Evolutionary conservation across 2,329 filamentous ascomycete species (phyloP).

Genomic region (Diaporthe sp.): DNA sequence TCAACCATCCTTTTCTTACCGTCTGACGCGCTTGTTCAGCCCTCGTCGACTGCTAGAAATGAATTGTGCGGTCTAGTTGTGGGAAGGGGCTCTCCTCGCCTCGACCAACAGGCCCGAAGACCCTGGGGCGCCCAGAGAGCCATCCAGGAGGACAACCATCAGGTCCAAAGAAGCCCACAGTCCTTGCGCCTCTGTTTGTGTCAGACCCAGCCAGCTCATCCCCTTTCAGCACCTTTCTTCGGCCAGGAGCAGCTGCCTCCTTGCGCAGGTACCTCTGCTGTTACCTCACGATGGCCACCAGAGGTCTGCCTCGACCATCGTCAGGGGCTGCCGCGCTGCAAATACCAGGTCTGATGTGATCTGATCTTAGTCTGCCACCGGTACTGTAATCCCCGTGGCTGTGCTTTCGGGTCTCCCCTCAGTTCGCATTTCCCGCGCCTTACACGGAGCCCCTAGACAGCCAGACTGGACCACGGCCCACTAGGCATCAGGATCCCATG

Average conservation of each 20-base stretch:
- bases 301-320: conserved; percentile 1
- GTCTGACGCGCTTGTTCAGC: background rate
- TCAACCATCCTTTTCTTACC: background rate
- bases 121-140: background rate
- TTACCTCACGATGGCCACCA: conserved; percentile 4
- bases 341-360: conserved; percentile 10
- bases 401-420: conserved; percentile 31
- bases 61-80: background rate
- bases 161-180: background rate
- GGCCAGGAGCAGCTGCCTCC: background rate
- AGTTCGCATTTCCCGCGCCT: background rate
- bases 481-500: conserved; percentile 35
- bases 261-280: background rate
- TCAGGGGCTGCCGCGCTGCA: background rate
- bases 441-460: conserved; percentile 15
- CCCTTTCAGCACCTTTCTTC: background rate
- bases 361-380: conserved; percentile 24
- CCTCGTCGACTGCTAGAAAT: background rate
- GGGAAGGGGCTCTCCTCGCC: background rate
- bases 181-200: conserved; percentile 2
- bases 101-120: conserved; percentile 5
- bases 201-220: background rate
- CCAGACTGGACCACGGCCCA: conserved; percentile 24
- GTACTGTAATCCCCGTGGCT: conserved; percentile 31
- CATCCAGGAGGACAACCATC: background rate